Evolutionary conservation across 345 rosid genomes (phyloP).

Genomic region (Mangifera indica): DNA sequence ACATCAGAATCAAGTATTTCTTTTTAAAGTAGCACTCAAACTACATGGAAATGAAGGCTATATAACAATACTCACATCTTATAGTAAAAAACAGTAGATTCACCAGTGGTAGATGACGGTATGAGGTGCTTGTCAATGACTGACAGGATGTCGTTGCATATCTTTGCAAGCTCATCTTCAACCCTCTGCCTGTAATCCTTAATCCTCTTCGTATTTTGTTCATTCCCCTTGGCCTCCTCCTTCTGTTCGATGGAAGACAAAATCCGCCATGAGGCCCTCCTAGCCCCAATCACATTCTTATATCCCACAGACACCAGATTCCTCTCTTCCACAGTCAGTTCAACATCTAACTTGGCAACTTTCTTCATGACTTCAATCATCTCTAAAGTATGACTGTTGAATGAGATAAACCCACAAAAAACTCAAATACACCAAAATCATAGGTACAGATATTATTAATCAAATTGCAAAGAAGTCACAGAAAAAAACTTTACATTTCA

Average conservation of each 20-base stretch:
- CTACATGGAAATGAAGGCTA: constrained; percentile 1
- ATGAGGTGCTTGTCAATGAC: constrained; percentile 65
- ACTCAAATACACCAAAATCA: neutral
- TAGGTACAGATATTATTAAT: neutral
- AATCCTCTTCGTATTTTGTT: constrained; percentile 66
- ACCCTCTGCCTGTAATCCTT: constrained; percentile 66
- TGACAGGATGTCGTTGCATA: constrained; percentile 65
- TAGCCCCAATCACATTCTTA: constrained; percentile 82
- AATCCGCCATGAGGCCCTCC: constrained; percentile 76
- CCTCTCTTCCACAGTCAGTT: constrained; percentile 79
- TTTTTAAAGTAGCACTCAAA: neutral
- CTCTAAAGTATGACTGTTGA: constrained; percentile 37
- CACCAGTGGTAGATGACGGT: constrained; percentile 69
- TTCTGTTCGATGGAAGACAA: constrained; percentile 81
- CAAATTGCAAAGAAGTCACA: neutral
- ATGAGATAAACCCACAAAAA: neutral
- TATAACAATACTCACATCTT: constrained; percentile 53
- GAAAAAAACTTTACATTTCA: neutral
- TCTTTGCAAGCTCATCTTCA: constrained; percentile 72
- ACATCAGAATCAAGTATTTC: neutral
- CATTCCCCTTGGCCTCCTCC: constrained; percentile 77
- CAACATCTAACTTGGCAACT: constrained; percentile 66
- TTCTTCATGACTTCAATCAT: constrained; percentile 89
- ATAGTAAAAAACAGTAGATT: constrained; percentile 77
- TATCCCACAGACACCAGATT: constrained; percentile 82